These are phyloP conservation scores for Amphichorda felina DNA, from an alignment of 2,329 filamentous ascomycete species.

Conservation along the genomic window DNA sequence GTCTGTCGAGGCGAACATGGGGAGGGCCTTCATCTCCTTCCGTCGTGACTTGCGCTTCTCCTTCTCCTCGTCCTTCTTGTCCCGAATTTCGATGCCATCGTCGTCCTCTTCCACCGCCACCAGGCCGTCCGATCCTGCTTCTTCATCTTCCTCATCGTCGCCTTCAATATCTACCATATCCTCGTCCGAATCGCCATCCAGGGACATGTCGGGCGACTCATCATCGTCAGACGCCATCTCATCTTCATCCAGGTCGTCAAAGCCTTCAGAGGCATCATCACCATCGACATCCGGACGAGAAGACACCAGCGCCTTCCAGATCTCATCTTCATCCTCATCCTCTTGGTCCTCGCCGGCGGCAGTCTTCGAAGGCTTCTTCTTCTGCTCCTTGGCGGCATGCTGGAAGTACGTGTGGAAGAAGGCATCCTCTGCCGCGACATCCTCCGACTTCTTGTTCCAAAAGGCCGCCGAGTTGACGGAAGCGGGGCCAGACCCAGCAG, in stretches of 20 bases:
- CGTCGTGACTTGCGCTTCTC: constrained; percentile 42
- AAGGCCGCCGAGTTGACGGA: constrained; percentile 77
- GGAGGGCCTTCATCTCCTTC: constrained; percentile 79
- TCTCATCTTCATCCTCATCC: constrained; percentile 62
- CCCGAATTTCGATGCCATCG: constrained; percentile 25
- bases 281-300: constrained; percentile 55
- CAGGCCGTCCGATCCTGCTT: constrained; percentile 18
- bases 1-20: constrained; percentile 85
- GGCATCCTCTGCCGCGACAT: constrained; percentile 82
- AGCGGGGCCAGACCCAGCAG: constrained; percentile 19
- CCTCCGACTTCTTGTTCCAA: constrained; percentile 80
- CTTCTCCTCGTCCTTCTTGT: constrained; percentile 43
- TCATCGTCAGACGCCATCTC: constrained; percentile 35
- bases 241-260: constrained; percentile 35
- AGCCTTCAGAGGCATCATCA: constrained; percentile 40
- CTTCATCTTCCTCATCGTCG: constrained; percentile 52
- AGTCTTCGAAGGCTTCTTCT: constrained; percentile 32
- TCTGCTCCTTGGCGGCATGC: constrained; percentile 50
- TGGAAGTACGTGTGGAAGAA: constrained; percentile 99
- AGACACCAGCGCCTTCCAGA: constrained; percentile 83
- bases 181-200: constrained; percentile 27
- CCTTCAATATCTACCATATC: constrained; percentile 32
- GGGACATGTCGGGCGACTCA: constrained; percentile 23
- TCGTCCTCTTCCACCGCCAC: constrained; percentile 21
- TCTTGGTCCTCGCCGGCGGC: constrained; percentile 40